Evolutionary conservation across 345 rosid genomes (phyloP), one percentile per base, ranked within the genome.

Genomic region (Psidium friedrichsthalianum): DNA sequence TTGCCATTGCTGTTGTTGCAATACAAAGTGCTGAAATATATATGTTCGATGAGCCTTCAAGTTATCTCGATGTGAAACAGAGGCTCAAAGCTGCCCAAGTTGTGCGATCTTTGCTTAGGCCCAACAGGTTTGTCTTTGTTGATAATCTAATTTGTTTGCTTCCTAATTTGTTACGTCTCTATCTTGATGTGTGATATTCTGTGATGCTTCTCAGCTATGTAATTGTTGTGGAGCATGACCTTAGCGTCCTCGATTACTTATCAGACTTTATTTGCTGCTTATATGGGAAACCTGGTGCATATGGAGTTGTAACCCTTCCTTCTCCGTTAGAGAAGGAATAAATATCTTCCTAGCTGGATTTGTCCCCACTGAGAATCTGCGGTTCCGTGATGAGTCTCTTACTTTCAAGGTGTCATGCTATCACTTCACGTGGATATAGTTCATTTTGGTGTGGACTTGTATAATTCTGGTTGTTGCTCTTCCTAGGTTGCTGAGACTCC

Each of bases 21-120:
- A 91, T 98, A 89, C 98, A 98, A 88, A 94, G 91, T 92, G 99
- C 99, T n/a, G 99, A 98, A 89, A 96, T 98, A 61, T 98, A 95
- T 88, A 98, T 98, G 99, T 98, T 98, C 90, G 99, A 98, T 88
- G 99, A 98, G 80, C 99, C 99, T 74, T 98, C 99, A 54, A 98
- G 99, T 91, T 98, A 95, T 91, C 98, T 98, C 53, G 99, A 98
- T 94, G 99, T 98, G 82, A 96, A 94, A 84, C 99, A 98, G 92
- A 94, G 99, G 91, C 97, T 98, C 82, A 98, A 96, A 91, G 99
- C 99, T 59, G 98, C 99, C 86, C 98, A 92, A 94, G 99, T 96
- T 86, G 5, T 98, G 78, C 93, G 99, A 83, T 96, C 98, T 51
- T 92, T 98, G 88, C 97, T 94, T 82, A 92, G 99, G 88, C 94